phyloP scores from a whole-genome alignment of 176 grass and related monocot species.

The Thalia dealbata region DNA sequence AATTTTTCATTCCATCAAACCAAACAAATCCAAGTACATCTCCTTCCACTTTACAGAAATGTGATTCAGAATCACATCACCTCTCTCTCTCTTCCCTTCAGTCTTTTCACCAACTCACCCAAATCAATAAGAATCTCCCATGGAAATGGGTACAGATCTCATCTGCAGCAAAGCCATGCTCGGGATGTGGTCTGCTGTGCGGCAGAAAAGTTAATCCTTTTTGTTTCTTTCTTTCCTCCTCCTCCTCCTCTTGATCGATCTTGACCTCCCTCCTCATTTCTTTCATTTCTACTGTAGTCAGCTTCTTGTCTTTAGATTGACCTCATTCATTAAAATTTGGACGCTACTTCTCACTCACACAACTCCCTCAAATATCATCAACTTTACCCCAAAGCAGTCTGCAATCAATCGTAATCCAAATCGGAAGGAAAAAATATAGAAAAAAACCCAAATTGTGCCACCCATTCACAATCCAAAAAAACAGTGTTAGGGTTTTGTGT shows the following conservation, averaged over 20 bases:
- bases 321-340: too few species aligned
- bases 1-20: slow-evolving; percentile 4
- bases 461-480: slow-evolving; percentile 4
- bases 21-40: slow-evolving; percentile 14
- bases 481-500: background rate
- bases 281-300: background rate
- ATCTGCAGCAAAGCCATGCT: background rate
- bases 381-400: background rate
- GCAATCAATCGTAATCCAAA: background rate
- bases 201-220: too few species aligned
- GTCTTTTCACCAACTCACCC: background rate
- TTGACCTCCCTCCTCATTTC: background rate
- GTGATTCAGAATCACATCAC: background rate
- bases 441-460: background rate
- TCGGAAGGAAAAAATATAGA: background rate
- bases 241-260: background rate
- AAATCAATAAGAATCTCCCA: background rate
- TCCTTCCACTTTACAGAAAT: background rate
- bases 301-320: too few species aligned
- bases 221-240: too few species aligned
- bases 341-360: background rate
- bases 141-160: background rate
- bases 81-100: background rate
- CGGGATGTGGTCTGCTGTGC: too few species aligned
- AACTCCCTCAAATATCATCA: background rate